phyloP scores from a whole-genome alignment of 306 rosid species.

The Begonia loranthoides region DNA sequence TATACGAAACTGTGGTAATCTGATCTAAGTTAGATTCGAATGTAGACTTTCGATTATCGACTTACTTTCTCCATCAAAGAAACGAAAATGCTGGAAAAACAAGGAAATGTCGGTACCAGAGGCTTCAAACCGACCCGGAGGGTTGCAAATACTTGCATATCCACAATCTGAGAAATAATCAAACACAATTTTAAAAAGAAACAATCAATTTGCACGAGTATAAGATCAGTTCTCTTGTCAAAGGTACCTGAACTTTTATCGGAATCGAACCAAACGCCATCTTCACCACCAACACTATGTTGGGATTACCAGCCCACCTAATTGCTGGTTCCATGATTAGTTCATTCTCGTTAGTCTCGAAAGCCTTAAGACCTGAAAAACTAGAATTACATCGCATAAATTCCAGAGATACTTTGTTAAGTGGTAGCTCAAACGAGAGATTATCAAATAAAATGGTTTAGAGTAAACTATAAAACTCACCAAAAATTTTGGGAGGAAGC shows the following conservation, averaged over 20 bases:
- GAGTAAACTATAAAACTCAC: constrained; percentile 28
- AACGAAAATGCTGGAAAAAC: constrained; percentile 54
- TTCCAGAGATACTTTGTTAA: background rate
- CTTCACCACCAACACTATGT: constrained; percentile 42
- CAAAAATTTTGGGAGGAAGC: constrained; percentile 61
- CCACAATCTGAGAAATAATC: constrained; percentile 54
- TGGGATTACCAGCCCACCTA: constrained; percentile 89
- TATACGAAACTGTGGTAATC: constrained; percentile 2
- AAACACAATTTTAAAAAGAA: constrained; percentile 19
- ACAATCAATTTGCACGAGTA: constrained; percentile 6
- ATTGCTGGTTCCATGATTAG: constrained; percentile 64
- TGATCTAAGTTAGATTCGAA: constrained; percentile 3
- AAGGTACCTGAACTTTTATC: constrained; percentile 56
- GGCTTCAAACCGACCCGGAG: constrained; percentile 68
- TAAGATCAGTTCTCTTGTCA: constrained; percentile 2
- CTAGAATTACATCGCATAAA: constrained; percentile 7
- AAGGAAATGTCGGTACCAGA: constrained; percentile 86
- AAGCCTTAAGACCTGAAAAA: constrained; percentile 60
- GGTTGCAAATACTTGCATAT: constrained; percentile 59
- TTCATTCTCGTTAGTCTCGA: constrained; percentile 73
- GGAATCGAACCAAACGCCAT: constrained; percentile 26
- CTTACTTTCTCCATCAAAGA: constrained; percentile 88
- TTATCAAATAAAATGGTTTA: background rate
- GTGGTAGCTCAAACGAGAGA: background rate
- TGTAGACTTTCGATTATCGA: background rate